These are phyloP conservation scores for Hyphopichia khmerensis DNA, from an alignment of 1,139 yeast genomes.

Conservation along the genomic window DNA sequence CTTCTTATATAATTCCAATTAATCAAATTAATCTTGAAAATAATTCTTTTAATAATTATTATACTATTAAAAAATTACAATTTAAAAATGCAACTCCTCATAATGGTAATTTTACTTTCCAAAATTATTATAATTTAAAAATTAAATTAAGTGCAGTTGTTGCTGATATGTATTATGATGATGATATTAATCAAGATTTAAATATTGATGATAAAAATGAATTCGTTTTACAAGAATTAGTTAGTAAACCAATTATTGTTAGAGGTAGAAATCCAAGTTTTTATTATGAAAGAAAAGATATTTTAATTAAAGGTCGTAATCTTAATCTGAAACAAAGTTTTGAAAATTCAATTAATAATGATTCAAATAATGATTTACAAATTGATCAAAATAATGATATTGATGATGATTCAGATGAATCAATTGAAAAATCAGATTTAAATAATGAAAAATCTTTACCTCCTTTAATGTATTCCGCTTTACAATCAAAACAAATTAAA, in stretches of 20 bases:
- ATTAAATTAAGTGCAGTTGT: conserved; percentile 46
- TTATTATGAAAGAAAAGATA: conserved; percentile 55
- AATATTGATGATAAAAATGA: conserved; percentile 29
- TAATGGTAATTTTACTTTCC: conserved; percentile 57
- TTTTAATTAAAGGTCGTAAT: conserved; percentile 34
- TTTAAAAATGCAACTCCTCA: conserved; percentile 66
- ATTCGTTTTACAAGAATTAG: conserved; percentile 30
- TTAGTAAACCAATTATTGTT: conserved; percentile 56
- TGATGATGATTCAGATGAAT: conserved; percentile 5
- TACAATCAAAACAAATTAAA: conserved; percentile 11
- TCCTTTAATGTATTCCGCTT: conserved; percentile 11
- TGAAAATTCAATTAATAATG: conserved; percentile 8
- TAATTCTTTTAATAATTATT: conserved; percentile 31
- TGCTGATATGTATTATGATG: conserved; percentile 45
- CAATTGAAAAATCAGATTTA: too few relatives aligned
- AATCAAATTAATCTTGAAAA: conserved; percentile 10
- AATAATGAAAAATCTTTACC: conserved; percentile 8
- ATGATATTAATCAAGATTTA: conserved; percentile 26
- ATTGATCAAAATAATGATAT: neutral
- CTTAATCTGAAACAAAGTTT: conserved; percentile 21
- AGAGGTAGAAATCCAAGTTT: conserved; percentile 68
- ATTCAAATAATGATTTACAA: conserved; percentile 3
- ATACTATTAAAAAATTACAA: conserved; percentile 46
- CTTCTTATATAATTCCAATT: conserved; percentile 7
- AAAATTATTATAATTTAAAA: conserved; percentile 54